A percentile compares a stretch with the other conserved stretches of the same genome.
phyloP scores from a whole-genome alignment of 2,329 filamentous ascomycete genomes.

The Drechslerella stenobrocha region DNA sequence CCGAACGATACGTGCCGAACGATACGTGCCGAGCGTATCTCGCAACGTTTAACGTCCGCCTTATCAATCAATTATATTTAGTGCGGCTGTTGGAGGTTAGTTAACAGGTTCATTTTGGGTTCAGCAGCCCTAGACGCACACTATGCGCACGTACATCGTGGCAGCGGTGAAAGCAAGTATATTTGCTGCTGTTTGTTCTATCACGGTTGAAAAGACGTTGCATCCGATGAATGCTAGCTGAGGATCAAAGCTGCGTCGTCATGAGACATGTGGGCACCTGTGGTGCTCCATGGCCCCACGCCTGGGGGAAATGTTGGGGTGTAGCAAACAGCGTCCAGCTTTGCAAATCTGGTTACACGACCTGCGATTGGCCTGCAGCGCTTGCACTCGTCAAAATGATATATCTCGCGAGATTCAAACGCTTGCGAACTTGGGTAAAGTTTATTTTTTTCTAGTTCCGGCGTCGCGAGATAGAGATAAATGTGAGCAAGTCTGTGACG shows the following conservation, averaged over 20 bases:
- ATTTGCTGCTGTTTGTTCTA: constrained; percentile 12
- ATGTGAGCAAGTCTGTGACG: neutral
- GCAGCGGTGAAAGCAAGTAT: no score
- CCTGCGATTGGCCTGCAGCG: constrained; percentile 1
- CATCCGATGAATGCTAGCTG: constrained; percentile 46
- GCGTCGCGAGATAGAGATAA: no score
- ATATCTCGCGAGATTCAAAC: no score
- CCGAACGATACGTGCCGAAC: neutral
- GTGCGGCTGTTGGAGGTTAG: no score
- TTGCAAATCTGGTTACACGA: neutral
- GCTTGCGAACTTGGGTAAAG: no score
- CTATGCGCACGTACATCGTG: no score
- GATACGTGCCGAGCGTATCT: neutral
- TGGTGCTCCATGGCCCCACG: neutral
- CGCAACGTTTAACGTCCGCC: no score
- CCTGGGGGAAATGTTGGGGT: constrained; percentile 3
- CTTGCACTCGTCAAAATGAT: no score
- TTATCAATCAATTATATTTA: no score
- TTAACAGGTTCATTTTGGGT: no score
- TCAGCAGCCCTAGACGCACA: no score
- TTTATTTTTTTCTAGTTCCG: no score
- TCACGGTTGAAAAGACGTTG: constrained; percentile 42
- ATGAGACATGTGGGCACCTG: constrained; percentile 45
- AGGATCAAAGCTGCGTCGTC: constrained; percentile 31
- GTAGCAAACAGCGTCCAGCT: constrained; percentile 1